A percentile compares a stretch with the other conserved stretches of the same genome.
phyloP scores from a whole-genome alignment of 345 rosid species.

The Lenwebbia sp. region DNA sequence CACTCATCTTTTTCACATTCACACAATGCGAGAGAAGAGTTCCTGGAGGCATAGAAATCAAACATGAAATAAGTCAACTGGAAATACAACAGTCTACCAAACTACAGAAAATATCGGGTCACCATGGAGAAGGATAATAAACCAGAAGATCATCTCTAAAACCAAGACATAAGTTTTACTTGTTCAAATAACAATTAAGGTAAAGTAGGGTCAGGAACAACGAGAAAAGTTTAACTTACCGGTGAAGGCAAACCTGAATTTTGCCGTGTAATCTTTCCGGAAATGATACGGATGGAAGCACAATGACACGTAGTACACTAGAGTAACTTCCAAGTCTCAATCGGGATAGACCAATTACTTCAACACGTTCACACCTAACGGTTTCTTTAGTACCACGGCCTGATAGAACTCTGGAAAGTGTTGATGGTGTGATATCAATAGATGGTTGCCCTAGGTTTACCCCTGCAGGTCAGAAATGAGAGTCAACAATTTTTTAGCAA shows the following conservation, averaged over 20 bases:
- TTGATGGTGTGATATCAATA: constrained; percentile 36
- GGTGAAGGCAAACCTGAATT: constrained; percentile 70
- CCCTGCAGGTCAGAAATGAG: constrained; percentile 22
- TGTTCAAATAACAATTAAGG: no score
- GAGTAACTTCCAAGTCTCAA: constrained; percentile 56
- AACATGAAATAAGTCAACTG: neutral
- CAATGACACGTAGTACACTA: constrained; percentile 34
- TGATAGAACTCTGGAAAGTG: constrained; percentile 5
- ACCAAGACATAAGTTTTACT: no score
- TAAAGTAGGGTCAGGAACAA: no score
- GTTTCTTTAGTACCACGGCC: constrained; percentile 17
- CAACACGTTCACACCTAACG: constrained; percentile 59
- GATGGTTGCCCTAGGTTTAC: constrained; percentile 36
- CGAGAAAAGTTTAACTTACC: constrained; percentile 34
- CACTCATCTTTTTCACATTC: constrained; percentile 64
- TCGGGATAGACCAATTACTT: constrained; percentile 60
- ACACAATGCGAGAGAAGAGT: constrained; percentile 61
- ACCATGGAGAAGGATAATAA: neutral
- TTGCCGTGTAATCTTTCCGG: constrained; percentile 48
- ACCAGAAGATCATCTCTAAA: neutral
- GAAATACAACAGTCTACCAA: neutral
- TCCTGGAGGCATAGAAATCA: constrained; percentile 27
- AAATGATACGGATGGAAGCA: constrained; percentile 37
- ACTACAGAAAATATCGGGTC: neutral
- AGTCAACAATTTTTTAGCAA: neutral